Conservation (phyloP, 495 filamentous ascomycete genomes). For the Tuber umbilicatum region DNA sequence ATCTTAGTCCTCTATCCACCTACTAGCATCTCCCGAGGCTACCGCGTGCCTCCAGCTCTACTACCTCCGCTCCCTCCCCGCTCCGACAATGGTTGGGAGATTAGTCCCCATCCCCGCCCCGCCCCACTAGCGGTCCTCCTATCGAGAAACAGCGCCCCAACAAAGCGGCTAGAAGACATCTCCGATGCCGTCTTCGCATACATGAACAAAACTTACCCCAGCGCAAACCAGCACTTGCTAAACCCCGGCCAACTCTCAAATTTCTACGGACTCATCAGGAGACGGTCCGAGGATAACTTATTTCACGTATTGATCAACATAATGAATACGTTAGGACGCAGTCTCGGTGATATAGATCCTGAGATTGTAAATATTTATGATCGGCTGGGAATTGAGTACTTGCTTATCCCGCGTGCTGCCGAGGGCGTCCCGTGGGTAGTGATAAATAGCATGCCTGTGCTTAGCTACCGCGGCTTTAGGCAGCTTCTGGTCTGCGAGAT, state of each 20-base stretch:
- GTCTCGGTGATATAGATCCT: not conserved
- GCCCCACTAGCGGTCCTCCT: not conserved
- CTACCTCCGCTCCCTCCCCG: not conserved
- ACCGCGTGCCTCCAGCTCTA: not conserved
- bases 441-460: not conserved
- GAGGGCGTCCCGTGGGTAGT: not conserved
- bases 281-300: not conserved
- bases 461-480: not conserved
- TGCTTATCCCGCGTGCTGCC: not conserved
- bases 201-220: not conserved
- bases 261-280: not conserved
- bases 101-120: not conserved
- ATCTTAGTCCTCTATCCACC: not conserved
- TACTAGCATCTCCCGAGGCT: not conserved
- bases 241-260: not conserved
- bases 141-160: not conserved
- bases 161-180: not conserved
- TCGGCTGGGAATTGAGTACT: not conserved
- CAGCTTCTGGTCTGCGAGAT: not conserved
- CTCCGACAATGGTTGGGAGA: not conserved
- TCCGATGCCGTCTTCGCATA: not conserved
- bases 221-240: not conserved
- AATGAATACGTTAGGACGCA: not conserved
- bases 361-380: not conserved
- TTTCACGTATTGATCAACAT: not conserved